These are phyloP conservation scores for Coemansia sp. DNA, from an alignment of 192 early-diverging fungal genomes.

Conservation along the genomic window DNA sequence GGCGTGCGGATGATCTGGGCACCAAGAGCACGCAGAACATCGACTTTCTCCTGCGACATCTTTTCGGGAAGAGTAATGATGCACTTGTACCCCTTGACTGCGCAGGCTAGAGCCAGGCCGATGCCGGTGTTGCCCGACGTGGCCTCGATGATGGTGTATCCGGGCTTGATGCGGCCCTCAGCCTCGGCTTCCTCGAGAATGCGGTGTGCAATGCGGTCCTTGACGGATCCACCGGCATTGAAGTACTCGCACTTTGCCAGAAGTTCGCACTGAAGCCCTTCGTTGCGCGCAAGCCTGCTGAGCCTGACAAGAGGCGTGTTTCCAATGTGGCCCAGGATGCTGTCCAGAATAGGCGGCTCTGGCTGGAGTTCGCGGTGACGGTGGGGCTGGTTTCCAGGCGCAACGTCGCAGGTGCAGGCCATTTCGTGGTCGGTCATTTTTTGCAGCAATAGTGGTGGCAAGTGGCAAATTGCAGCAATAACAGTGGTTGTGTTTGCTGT, in stretches of 20 bases:
- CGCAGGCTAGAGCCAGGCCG: slow-evolving; percentile 93
- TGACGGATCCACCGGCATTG: slow-evolving; percentile 98
- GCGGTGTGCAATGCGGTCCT: slow-evolving; percentile 96
- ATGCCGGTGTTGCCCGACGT: slow-evolving; percentile 99
- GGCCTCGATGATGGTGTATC: slow-evolving; percentile 95
- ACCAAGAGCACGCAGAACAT: slow-evolving; percentile 95
- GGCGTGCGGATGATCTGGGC: slow-evolving; percentile 98
- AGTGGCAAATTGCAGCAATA: neutral
- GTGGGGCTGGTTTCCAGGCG: slow-evolving; percentile 45
- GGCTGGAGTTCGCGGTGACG: slow-evolving; percentile 56
- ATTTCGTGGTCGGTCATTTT: slow-evolving; percentile 51
- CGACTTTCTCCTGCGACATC: slow-evolving; percentile 99
- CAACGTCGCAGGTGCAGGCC: slow-evolving; percentile 48
- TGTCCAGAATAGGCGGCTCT: slow-evolving; percentile 81
- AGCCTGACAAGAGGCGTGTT: slow-evolving; percentile 94
- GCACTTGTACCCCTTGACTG: slow-evolving; percentile 98
- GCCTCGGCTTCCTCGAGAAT: slow-evolving; percentile 96
- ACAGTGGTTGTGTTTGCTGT: neutral
- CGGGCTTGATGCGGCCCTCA: slow-evolving; percentile 87
- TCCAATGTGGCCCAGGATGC: slow-evolving; percentile 93
- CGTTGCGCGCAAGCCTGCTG: slow-evolving; percentile 81
- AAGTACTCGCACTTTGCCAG: slow-evolving; percentile 98
- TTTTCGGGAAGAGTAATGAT: slow-evolving; percentile 99
- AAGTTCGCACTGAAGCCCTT: slow-evolving; percentile 94
- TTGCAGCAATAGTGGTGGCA: neutral